Conservation (phyloP, 306 rosid species). For the Luffa aegyptiaca region DNA sequence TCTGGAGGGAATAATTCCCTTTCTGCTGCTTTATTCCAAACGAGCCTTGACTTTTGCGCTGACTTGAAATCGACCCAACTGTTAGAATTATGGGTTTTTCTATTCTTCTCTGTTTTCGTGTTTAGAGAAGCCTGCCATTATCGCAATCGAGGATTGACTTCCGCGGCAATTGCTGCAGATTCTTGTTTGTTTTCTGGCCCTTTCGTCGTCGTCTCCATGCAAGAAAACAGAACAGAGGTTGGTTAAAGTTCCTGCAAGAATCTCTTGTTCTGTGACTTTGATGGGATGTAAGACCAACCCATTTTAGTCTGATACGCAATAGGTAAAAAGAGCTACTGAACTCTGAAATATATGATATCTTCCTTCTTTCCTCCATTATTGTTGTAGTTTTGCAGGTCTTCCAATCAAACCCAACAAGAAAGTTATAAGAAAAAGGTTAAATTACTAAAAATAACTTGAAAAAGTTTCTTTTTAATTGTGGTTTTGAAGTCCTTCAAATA, state of each 20-base stretch:
- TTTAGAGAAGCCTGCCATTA: not conserved
- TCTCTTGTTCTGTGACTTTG: not conserved
- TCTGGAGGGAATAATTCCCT: constrained; percentile 5
- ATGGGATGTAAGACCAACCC: too few relatives aligned
- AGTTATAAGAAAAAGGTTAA: not conserved
- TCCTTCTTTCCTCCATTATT: not conserved
- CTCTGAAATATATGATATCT: not conserved
- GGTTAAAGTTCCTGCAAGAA: not conserved
- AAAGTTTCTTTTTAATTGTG: too few relatives aligned
- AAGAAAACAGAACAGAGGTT: not conserved
- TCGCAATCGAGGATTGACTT: not conserved
- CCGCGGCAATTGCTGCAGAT: not conserved
- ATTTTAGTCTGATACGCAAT: not conserved
- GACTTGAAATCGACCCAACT: constrained; percentile 20
- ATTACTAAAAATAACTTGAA: too few relatives aligned
- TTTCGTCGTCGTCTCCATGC: not conserved
- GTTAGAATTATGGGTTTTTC: not conserved
- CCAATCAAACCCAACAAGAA: not conserved
- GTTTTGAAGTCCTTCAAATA: too few relatives aligned
- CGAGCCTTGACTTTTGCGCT: constrained; percentile 22
- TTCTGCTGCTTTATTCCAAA: constrained; percentile 2
- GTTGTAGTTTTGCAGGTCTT: not conserved
- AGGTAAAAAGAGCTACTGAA: not conserved
- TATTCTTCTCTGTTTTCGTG: not conserved
- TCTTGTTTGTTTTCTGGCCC: not conserved